Evolutionary conservation across 306 rosid genomes (phyloP), one percentile per base, ranked within the genome.

Genomic region (Mimosa bimucronata): DNA sequence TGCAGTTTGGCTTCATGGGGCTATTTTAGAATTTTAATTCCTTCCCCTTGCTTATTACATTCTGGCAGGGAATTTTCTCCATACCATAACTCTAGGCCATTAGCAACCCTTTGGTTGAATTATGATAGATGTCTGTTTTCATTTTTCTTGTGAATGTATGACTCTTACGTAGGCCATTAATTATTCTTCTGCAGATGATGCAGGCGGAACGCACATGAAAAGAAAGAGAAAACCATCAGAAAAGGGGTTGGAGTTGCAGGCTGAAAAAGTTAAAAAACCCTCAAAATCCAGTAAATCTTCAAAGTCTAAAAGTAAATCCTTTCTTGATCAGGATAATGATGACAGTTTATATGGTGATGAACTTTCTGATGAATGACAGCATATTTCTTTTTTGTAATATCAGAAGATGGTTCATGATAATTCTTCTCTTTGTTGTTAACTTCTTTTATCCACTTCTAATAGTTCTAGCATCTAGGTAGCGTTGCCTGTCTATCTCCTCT

Each of bases 171-270:
- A 41, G 34, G 53, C 28, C 6, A 40, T 23, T 7, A 12, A 23
- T 2, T 41, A 4, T 69, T 69, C 73, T 68, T 68, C 62, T 69
- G 55, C 73, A 68, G 73, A 68, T 12, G 73, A 34, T 66, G 74
- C 90, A 55, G 94, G 86, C 60, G 92, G 88, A 61, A 53, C 88
- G 4, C 85, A 85, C 41, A 7, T 87, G 82, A 93, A 88, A 87
- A 85, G 98, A 78, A 91, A 86, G 79, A 88, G 97, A 57, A 93
- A 85, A 73, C 97, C 97, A n/a, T 91, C 98, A 0, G 98, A 93
- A 85, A 93, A 91, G 83, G 92, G 91, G 77, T 79, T 93, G 85
- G 98, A 90, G 79, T 83, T 91, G 88, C 98, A 93, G 87, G 97
- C 91, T 5, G 97, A 93, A 84, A 91, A 83, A 83, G 92, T 80